Conservation (phyloP, 1,139 yeast species). For the Kodamaea sp. region DNA sequence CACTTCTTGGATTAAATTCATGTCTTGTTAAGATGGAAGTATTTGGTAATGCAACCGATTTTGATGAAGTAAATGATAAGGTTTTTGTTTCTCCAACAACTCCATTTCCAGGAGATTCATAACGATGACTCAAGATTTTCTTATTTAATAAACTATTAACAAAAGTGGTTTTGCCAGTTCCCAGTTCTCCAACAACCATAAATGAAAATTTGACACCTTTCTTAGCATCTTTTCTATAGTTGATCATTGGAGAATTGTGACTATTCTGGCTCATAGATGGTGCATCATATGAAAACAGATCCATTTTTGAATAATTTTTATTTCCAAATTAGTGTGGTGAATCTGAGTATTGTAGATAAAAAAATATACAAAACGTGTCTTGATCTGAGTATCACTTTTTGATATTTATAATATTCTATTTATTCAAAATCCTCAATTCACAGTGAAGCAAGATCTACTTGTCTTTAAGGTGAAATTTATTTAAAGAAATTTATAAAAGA, state of each 20-base stretch:
- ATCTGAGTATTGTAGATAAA: no score
- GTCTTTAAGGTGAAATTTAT: no score
- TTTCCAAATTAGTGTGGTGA: no score
- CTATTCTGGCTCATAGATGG: constrained; percentile 31
- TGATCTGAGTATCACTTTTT: no score
- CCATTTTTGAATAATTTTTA: no score
- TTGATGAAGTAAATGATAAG: constrained; percentile 44
- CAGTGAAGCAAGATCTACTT: no score
- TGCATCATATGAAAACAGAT: constrained; percentile 32
- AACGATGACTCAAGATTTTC: constrained; percentile 57
- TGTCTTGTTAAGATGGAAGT: constrained; percentile 42
- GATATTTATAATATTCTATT: no score
- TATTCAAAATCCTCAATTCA: no score
- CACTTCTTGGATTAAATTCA: constrained; percentile 41
- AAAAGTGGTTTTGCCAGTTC: constrained; percentile 27
- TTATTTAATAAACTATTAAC: constrained; percentile 57
- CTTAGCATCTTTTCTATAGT: constrained; percentile 67
- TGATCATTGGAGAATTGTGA: constrained; percentile 44
- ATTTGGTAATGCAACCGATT: constrained; percentile 49
- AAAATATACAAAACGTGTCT: no score
- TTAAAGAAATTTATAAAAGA: no score
- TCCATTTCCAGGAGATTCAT: constrained; percentile 25
- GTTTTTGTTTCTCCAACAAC: constrained; percentile 42
- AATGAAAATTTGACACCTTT: constrained; percentile 72
- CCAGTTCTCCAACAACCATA: constrained; percentile 29